A percentile compares a stretch with the other conserved stretches of the same genome.
Evolutionary conservation across 1,139 yeast genomes (phyloP).

Genomic region (Scheffersomyces cryptocercus): DNA sequence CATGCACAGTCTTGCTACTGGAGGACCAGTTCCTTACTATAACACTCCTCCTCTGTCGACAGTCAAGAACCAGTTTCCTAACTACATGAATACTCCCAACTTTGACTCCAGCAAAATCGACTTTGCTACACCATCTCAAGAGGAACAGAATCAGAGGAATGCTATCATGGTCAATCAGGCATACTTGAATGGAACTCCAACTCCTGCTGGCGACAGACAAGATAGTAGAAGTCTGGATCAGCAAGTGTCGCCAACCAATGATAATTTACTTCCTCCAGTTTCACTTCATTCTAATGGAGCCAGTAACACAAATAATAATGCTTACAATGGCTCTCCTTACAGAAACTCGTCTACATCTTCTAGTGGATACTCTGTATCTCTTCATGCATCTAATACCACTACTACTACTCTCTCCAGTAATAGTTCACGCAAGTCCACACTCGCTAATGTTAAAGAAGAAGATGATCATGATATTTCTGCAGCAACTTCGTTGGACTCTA

Average conservation of each 20-base stretch:
- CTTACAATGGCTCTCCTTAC: background rate
- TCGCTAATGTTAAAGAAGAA: conserved; percentile 1
- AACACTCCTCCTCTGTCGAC: conserved; percentile 22
- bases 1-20: background rate
- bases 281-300: conserved; percentile 10
- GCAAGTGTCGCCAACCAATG: conserved; percentile 1
- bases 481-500: background rate
- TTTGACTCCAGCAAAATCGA: conserved; percentile 4
- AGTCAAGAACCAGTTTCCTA: conserved; percentile 14
- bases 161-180: background rate
- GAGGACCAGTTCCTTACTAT: conserved; percentile 8
- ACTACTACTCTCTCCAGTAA: no score
- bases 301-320: background rate
- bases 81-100: conserved; percentile 13
- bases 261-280: conserved; percentile 37
- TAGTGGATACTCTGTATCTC: background rate
- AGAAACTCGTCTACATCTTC: background rate
- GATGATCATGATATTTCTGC: conserved; percentile 3
- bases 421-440: background rate
- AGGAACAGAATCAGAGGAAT: conserved; percentile 1
- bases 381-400: no score
- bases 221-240: background rate
- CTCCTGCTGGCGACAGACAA: conserved; percentile 2
- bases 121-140: conserved; percentile 8
- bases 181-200: background rate